A percentile compares a stretch with the other conserved stretches of the same genome.
These are phyloP conservation scores for Euphorbia peplus DNA, from an alignment of 345 rosid genomes.

Conservation along the genomic window DNA sequence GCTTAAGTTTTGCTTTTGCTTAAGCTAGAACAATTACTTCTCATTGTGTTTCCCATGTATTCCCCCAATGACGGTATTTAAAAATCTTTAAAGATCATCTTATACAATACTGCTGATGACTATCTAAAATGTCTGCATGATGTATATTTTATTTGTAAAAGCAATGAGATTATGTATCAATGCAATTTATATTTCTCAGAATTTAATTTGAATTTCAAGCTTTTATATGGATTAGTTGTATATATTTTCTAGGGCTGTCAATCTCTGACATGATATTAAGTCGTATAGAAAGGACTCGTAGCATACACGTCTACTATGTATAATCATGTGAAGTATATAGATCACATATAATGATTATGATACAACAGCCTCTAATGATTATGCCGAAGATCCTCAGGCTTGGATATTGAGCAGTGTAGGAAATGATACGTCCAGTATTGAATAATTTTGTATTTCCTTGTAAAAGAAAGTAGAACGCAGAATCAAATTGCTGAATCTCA, in stretches of 20 bases:
- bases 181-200: background rate
- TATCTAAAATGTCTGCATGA: background rate
- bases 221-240: background rate
- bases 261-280: no score
- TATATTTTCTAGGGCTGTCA: no score
- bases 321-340: background rate
- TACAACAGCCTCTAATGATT: no score
- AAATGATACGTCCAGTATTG: background rate
- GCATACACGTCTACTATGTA: no score
- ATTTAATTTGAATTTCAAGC: background rate
- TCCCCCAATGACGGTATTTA: background rate
- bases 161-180: background rate
- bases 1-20: background rate
- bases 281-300: no score
- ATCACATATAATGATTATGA: no score
- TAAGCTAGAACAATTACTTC: background rate
- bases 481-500: background rate
- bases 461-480: background rate
- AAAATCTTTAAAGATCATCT: background rate
- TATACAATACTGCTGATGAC: background rate
- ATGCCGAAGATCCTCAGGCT: background rate
- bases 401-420: no score
- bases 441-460: background rate
- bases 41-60: background rate
- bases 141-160: background rate